Percentiles rank a stretch among this genome's conserved stretches.
Conservation (phyloP, 2,329 filamentous ascomycete genomes). For the Colletotrichum euphorbiae region DNA sequence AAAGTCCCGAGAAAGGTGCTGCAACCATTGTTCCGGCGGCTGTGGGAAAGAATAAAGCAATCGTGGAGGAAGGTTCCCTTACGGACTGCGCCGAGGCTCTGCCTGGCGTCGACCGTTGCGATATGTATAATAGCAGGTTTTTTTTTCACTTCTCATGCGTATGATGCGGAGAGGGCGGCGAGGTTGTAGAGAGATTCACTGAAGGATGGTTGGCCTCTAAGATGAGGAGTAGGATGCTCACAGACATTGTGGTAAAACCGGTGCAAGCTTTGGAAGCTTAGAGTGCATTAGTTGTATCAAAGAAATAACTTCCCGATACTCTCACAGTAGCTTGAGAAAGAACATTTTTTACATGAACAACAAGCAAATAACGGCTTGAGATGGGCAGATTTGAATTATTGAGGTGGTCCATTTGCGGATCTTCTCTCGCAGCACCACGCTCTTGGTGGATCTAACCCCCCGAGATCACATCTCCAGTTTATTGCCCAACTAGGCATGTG, state of each 20-base stretch:
- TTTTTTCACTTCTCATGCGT: background rate
- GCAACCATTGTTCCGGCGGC: constrained; percentile 60
- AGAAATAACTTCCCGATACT: too few relatives aligned
- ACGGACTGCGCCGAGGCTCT: constrained; percentile 49
- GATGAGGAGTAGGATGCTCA: background rate
- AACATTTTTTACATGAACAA: too few relatives aligned
- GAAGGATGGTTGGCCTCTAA: constrained; percentile 6
- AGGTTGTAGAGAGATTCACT: constrained; percentile 13
- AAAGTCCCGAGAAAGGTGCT: constrained; percentile 56
- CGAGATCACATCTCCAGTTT: background rate
- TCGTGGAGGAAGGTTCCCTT: constrained; percentile 59
- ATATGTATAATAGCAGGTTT: background rate
- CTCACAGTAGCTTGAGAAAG: too few relatives aligned
- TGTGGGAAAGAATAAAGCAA: constrained; percentile 55
- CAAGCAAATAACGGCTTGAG: too few relatives aligned
- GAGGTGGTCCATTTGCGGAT: background rate
- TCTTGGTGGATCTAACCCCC: constrained; percentile 7
- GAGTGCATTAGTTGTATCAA: too few relatives aligned
- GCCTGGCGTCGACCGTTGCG: background rate
- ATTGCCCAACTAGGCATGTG: constrained; percentile 17
- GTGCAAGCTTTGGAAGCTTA: too few relatives aligned
- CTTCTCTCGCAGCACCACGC: background rate
- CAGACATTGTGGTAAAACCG: too few relatives aligned
- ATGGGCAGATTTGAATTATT: too few relatives aligned
- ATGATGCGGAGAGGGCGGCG: background rate